Evolutionary conservation across 164 flowering plant species (phyloP), one percentile per base, ranked within the genome.

Genomic region (Santalum album): DNA sequence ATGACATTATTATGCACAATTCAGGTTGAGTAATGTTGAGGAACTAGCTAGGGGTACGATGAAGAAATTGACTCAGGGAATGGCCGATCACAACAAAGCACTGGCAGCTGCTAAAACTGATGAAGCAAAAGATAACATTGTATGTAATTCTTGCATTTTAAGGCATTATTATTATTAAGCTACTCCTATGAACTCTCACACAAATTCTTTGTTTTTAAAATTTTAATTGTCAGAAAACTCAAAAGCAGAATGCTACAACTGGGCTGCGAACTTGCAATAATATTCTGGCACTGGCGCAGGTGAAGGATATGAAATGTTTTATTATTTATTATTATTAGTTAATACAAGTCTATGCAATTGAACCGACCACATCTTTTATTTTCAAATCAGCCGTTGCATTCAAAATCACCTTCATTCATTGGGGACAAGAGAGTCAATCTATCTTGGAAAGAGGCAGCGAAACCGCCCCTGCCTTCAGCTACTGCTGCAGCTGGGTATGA

Each of bases 401-500:
- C 78, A 38, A 91, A 84, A 65, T 55, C 87, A 51, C 96, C 98
- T 47, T 61, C 85, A 58, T 91, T 91, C 65, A 80, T 86, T 57
- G 96, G 96, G 45, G 96, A 91, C 56, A 84, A 78, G 73, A 80
- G 76, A 40, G 75, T 84, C 74, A 86, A 63, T 62, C 78, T 91
- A n/a, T 91, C 98, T 50, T 91, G 98, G 96, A 91, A 91, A 68
- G 98, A 88, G 69, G 78, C 73, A 18, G 63, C 45, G 45, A 88
- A 84, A 62, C 66, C 82, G 49, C 27, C 72, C 36, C 57, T 54
- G 2, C 58, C 81, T 47, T 59, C 87, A 35, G 48, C 79, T 3
- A 32, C 78, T 26, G 52, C 69, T 56, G 57, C 72, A 4, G 53
- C 76, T 39, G 89, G 96, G 96, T 87, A 80, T 15, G 77, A 36